Base-by-base conservation (phyloP, 2,329 filamentous ascomycete species). In the Diaporthe citriasiana region DNA sequence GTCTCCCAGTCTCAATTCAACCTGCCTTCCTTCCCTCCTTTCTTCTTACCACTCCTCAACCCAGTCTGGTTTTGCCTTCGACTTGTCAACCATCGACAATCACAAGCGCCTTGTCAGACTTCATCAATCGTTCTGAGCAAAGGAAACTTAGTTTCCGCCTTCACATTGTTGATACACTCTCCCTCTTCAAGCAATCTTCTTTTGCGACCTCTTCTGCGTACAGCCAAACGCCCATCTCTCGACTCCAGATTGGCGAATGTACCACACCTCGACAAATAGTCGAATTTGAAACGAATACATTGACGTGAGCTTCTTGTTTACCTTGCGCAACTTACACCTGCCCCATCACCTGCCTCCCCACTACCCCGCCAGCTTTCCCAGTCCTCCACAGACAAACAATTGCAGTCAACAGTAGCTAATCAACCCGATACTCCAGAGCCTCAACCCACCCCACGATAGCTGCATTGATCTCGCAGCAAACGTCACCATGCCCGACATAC, bases 11-110 rank as follows among this genome's bases (percentile, higher is more conserved):
- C 60, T 12, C 17, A 50, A 65, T 27, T 25, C 42, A 65, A 30
- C n/a, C 27, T 50, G 10, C 60, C 27, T 50, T 17, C 60, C 60
- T 10, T 33, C 13, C 40, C 47, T 47, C 27, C 59, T 47, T 33
- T 9, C 45, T n/a, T 47, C 40, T 5, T 10, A 22, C 35, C 38
- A 42, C 35, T 27, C 56, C 56, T 17, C 56, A 60, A 17, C 59
- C 6, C 59, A 8, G 5, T 35, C 25, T 65, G 40, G 27, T 65
- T 65, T 15, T 47, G 40, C 17, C 59, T 30, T 30, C 27, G 25
- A 47, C 13, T 35, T 65, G 59, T 65, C 59, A 45, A 47, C 45
- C 27, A 33, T 35, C 12, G 59, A 50, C 59, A 65, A 13, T 35
- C 2, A 2, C 42, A 50, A 47, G 59, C 12, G 35, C 19, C 40